Base-by-base conservation (phyloP, 2,329 filamentous ascomycete genomes). In the Didymella segeticola region DNA sequence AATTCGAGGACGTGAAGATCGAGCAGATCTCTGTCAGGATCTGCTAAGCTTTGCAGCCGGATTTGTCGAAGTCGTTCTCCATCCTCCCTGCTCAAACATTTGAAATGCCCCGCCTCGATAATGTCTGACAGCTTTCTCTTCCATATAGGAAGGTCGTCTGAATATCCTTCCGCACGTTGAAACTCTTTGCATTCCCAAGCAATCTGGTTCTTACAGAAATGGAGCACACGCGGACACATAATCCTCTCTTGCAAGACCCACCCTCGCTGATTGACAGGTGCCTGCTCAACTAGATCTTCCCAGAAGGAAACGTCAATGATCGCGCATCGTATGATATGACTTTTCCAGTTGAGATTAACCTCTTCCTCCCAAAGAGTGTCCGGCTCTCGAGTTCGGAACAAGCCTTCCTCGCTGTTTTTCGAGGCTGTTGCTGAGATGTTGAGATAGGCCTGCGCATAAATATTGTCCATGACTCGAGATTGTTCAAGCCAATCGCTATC, bases 181-280 rank as follows among this genome's bases (percentile, higher is more conserved):
- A 38, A 25, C 10, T 20, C 36, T 38, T 46, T 41, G 27, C 60
- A 64, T 27, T 64, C 62, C 60, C 62, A 64, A 29, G 53, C 47
- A 10, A 64, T 52, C 26, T 64, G 54, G 26, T 50, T 31, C 11
- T 37, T 2, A 9, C 49, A 25, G 31, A 57, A 62, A 33, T 62
- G 56, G 1, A 62, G 25, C 12, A 57, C 31, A 5, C 61, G 54
- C 0, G 43, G 48, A 7, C 57, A 49, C 10, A 64, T 37, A 6
- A 60, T 23, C 5, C 56, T 49, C 27, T 62, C 61, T 38, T 59
- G 56, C n/a, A 53, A 43, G 20, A 38, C 43, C 52, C 45, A 55
- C 2, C 52, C 52, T 15, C 52, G 52, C 11, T 15, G 19, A 26
- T 50, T 38, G 36, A 38, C 36, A 6, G 36, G 36, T 25, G 36